Evolutionary conservation across 75 land plant species (phyloP).

Genomic region (Larix kaempferi): DNA sequence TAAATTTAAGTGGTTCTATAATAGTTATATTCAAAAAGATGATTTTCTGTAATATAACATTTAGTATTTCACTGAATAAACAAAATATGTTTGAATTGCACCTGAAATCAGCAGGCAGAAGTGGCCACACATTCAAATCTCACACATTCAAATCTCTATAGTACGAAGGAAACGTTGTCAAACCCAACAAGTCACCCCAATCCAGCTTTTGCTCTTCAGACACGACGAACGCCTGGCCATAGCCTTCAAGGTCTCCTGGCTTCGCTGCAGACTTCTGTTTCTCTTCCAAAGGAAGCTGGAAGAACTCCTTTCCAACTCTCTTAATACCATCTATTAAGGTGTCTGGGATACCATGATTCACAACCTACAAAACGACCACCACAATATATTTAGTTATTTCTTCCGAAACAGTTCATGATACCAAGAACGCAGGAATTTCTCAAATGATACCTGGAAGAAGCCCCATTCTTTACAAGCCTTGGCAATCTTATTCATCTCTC

Average conservation of each 20-base stretch:
- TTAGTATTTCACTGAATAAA: background rate
- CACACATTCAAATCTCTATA: slow-evolving; percentile 19
- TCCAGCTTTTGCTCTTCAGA: slow-evolving; percentile 34
- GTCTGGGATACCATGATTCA: slow-evolving; percentile 13
- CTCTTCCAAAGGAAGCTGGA: slow-evolving; percentile 43
- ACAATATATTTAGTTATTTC: background rate
- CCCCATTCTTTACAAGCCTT: slow-evolving; percentile 44
- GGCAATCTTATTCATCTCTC: slow-evolving; percentile 10
- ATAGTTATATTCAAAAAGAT: no score
- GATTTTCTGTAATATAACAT: background rate
- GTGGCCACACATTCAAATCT: slow-evolving; percentile 14
- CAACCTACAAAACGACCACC: slow-evolving; percentile 1
- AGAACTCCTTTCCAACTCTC: slow-evolving; percentile 30
- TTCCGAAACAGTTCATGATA: no score
- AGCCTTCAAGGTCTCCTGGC: slow-evolving; percentile 33
- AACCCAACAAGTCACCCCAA: slow-evolving; percentile 38
- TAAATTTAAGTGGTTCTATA: no score
- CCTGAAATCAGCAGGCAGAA: slow-evolving; percentile 31
- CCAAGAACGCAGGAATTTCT: no score
- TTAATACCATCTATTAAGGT: slow-evolving; percentile 8
- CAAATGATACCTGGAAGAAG: slow-evolving; percentile 34
- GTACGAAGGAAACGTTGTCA: slow-evolving; percentile 15
- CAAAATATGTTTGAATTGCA: background rate
- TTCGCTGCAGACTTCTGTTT: slow-evolving; percentile 24
- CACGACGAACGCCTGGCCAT: slow-evolving; percentile 25